Conservation (phyloP, 2,329 filamentous ascomycete species). For the Fusarium napiforme region DNA sequence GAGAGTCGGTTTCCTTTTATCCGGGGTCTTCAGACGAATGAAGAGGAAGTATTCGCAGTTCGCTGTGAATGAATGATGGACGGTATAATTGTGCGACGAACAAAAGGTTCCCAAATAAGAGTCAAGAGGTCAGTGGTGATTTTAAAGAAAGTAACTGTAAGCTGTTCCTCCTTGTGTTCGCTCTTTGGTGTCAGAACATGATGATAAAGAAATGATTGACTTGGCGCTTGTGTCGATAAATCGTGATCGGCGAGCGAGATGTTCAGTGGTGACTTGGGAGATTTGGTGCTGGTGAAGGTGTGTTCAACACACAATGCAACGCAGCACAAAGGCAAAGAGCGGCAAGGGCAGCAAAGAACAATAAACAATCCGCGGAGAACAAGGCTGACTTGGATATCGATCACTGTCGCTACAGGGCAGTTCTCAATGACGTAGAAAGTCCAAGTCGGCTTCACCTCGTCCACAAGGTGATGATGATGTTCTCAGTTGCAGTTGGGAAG, state of each 20-base stretch:
- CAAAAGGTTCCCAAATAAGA: conserved; percentile 24
- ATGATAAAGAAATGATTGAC: conserved; percentile 16
- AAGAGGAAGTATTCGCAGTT: conserved; percentile 19
- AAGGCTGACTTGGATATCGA: conserved; percentile 11
- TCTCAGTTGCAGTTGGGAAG: conserved; percentile 14
- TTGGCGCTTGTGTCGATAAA: conserved; percentile 24
- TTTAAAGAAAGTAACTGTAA: conserved; percentile 35
- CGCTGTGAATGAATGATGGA: conserved; percentile 17
- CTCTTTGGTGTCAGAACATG: conserved; percentile 40
- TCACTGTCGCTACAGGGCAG: neutral
- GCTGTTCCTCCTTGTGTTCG: conserved; percentile 38
- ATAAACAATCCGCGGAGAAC: conserved; percentile 23
- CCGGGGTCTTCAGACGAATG: conserved; percentile 9
- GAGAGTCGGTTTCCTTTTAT: conserved; percentile 19
- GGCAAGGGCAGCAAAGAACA: conserved; percentile 15
- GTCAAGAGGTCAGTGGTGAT: conserved; percentile 10
- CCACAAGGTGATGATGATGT: conserved; percentile 33
- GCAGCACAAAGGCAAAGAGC: conserved; percentile 20
- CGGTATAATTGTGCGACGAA: conserved; percentile 8
- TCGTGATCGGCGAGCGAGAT: conserved; percentile 24
- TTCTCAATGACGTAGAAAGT: conserved; percentile 14
- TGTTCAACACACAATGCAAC: conserved; percentile 40
- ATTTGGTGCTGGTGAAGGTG: conserved; percentile 13
- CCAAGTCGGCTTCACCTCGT: conserved; percentile 29
- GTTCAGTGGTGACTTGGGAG: conserved; percentile 23